phyloP scores from a whole-genome alignment of 306 rosid genomes.

The Amphicarpaea edgeworthii region DNA sequence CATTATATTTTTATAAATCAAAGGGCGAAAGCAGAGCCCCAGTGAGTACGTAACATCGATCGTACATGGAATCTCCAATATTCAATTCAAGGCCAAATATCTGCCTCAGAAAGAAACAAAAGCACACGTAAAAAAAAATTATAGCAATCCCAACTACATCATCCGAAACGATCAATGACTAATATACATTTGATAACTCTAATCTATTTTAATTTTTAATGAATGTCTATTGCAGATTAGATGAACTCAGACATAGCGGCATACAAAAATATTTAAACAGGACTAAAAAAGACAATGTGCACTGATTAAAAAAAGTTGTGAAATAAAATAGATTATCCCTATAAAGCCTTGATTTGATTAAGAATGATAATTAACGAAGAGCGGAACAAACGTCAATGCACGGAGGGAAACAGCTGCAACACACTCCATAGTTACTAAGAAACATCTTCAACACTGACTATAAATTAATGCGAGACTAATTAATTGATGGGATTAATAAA shows the following conservation, averaged over 20 bases:
- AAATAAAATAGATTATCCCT: background rate
- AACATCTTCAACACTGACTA: slow-evolving; percentile 34
- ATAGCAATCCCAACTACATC: background rate
- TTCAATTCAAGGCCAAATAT: slow-evolving; percentile 18
- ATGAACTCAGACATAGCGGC: background rate
- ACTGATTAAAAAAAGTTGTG: background rate
- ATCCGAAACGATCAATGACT: background rate
- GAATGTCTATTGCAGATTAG: background rate
- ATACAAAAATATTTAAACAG: background rate
- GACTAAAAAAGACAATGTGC: background rate
- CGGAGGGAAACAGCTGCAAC: slow-evolving; percentile 61
- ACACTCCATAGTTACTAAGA: background rate
- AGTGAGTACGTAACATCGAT: background rate
- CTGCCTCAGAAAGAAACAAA: background rate
- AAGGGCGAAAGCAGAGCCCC: slow-evolving; percentile 21
- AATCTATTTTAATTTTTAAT: background rate
- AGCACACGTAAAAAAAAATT: background rate
- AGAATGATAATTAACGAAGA: background rate
- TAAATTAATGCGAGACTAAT: background rate
- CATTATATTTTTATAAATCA: background rate
- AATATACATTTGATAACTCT: too few relatives aligned
- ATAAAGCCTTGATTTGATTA: background rate
- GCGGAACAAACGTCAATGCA: background rate
- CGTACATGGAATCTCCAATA: slow-evolving; percentile 40
- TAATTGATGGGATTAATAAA: background rate